phyloP scores from a whole-genome alignment of 2,329 filamentous ascomycete species.

The Alternaria brassicicola region DNA sequence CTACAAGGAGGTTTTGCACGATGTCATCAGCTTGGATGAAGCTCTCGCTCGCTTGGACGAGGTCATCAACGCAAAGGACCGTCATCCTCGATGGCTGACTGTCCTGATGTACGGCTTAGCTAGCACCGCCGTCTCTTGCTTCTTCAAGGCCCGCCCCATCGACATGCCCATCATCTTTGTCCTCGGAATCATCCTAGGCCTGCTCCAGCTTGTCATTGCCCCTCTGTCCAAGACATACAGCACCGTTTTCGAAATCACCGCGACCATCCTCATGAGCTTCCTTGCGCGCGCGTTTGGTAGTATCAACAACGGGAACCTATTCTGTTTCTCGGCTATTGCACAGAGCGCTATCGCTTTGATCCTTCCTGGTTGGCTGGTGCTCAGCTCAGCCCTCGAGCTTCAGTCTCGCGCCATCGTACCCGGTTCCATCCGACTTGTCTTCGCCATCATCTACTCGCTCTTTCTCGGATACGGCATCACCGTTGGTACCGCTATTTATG shows the following conservation, averaged over 20 bases:
- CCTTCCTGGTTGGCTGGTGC: constrained; percentile 55
- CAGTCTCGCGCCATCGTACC: constrained; percentile 56
- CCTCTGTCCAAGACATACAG: constrained; percentile 73
- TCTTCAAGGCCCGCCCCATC: constrained; percentile 76
- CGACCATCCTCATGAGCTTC: constrained; percentile 55
- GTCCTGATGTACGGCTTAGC: constrained; percentile 77
- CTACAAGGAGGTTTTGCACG: constrained; percentile 80
- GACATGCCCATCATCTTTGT: constrained; percentile 80
- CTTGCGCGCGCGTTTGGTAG: constrained; percentile 56
- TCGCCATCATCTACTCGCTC: constrained; percentile 59
- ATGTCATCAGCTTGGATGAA: constrained; percentile 72
- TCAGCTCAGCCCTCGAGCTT: constrained; percentile 55
- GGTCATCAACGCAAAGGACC: constrained; percentile 64
- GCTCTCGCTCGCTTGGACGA: constrained; percentile 67
- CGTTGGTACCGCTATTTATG: constrained; percentile 56
- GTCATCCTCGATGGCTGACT: constrained; percentile 55
- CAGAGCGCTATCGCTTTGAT: constrained; percentile 58
- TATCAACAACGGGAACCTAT: constrained; percentile 50
- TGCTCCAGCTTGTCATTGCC: constrained; percentile 76
- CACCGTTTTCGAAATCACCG: constrained; percentile 57
- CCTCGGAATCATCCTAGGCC: constrained; percentile 73
- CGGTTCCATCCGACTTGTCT: constrained; percentile 57
- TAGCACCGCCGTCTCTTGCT: constrained; percentile 75
- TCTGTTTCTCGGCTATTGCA: constrained; percentile 58
- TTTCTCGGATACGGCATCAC: constrained; percentile 59